Base-by-base conservation (phyloP, 495 filamentous ascomycete species). In the Xylaria grammica region DNA sequence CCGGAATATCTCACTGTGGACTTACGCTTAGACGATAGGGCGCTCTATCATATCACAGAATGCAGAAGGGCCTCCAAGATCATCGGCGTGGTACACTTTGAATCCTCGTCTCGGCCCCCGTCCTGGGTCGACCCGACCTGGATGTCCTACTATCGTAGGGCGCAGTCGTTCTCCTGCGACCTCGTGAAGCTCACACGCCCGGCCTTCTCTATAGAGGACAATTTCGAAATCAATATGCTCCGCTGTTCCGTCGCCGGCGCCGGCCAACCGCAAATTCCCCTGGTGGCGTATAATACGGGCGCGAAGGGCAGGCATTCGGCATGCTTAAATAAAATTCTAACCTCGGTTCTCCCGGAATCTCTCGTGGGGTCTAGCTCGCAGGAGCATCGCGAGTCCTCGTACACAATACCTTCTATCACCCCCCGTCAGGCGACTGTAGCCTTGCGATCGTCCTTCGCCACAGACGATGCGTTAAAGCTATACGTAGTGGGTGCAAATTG, bases 201-300 rank as follows among this genome's bases (percentile, higher is more conserved):
- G 0, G 86, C 86, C 6, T 76, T 74, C 0, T 73, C 72, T 15
- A 74, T 84, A 20, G 77, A 81, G 20, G 89, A 92, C 55, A 89
- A 89, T 65, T 77, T 85, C 5, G 79, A 79, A 6, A 79, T 90
- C 17, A 74, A 81, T 20, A 79, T 78, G 9, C 86, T 91, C 51
- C 75, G 79, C 20, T 78, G 74, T 20, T 75, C 74, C 42, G 69
- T 70, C 9, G 70, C 81, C 1, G 74, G 78, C n/a, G 75, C 75
- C 44, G 74, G 78, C 42, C 68, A 80, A 48, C 75, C 79, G 19
- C 75, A 75, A 29, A 75, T 84, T 4, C 82, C 85, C 0, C 67
- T 91, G 3, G 89, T 90, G 51, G 87, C 87, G 13, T 92, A 88
- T 74, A 90, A 91, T 65, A 81, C 88, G 6, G 89, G 90, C 3